Evolutionary conservation across 2,329 filamentous ascomycete species (phyloP).

Genomic region (Fusarium gaditjirri): DNA sequence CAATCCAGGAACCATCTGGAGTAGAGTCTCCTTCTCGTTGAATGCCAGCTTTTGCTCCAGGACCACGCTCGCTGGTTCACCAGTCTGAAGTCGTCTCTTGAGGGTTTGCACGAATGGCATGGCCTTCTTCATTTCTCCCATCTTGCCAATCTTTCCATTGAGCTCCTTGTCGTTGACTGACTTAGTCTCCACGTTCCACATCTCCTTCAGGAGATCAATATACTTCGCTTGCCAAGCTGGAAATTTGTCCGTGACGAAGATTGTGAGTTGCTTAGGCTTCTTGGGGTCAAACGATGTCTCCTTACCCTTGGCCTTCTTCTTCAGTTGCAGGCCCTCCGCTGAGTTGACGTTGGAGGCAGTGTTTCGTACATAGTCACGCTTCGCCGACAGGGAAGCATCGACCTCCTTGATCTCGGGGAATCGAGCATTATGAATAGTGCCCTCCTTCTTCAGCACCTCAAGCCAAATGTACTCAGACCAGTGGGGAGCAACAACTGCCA

Average conservation of each 20-base stretch:
- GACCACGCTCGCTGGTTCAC: constrained; percentile 73
- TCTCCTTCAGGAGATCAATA: constrained; percentile 79
- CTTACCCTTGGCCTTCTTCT: constrained; percentile 95
- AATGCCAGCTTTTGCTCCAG: constrained; percentile 88
- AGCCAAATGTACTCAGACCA: constrained; percentile 96
- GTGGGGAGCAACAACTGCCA: constrained; percentile 89
- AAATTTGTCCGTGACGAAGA: constrained; percentile 83
- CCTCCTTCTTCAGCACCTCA: constrained; percentile 82
- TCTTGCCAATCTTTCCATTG: constrained; percentile 80
- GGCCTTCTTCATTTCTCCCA: constrained; percentile 93
- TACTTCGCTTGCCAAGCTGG: constrained; percentile 94
- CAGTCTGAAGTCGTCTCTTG: constrained; percentile 82
- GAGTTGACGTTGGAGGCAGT: constrained; percentile 82
- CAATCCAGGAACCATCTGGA: constrained; percentile 81
- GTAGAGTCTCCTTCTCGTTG: constrained; percentile 80
- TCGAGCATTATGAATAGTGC: constrained; percentile 79
- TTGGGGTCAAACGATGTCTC: constrained; percentile 85
- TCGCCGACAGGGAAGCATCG: constrained; percentile 76
- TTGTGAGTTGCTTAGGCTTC: constrained; percentile 89
- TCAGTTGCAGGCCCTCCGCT: constrained; percentile 83
- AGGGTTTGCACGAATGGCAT: constrained; percentile 95
- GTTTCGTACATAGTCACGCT: constrained; percentile 81
- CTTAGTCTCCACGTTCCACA: constrained; percentile 71
- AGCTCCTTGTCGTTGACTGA: constrained; percentile 83
- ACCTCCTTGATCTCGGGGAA: constrained; percentile 68